These are phyloP conservation scores for Taiozyma sp. DNA, from an alignment of 1,139 yeast species.

Conservation along the genomic window DNA sequence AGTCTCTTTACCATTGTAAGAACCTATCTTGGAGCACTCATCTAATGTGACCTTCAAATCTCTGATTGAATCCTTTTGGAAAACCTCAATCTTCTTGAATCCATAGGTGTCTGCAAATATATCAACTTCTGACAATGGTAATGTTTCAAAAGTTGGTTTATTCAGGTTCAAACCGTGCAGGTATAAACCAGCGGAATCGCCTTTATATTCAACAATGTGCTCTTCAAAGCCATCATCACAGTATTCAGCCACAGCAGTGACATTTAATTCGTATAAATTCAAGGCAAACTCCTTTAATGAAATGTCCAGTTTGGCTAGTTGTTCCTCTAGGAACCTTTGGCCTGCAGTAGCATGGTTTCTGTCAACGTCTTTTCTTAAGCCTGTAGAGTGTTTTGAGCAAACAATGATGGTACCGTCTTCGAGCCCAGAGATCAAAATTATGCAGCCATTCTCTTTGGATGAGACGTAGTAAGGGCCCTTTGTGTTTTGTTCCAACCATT, in stretches of 20 bases:
- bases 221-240: slow-evolving; percentile 96
- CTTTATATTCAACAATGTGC: slow-evolving; percentile 75
- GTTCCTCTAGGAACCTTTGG: slow-evolving; percentile 48
- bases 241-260: slow-evolving; percentile 87
- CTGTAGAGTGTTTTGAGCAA: slow-evolving; percentile 88
- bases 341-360: slow-evolving; percentile 79
- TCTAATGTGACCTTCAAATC: slow-evolving; percentile 48
- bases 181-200: slow-evolving; percentile 71
- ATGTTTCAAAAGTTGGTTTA: slow-evolving; percentile 55
- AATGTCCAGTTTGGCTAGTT: slow-evolving; percentile 38
- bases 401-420: slow-evolving; percentile 69
- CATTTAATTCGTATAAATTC: slow-evolving; percentile 41
- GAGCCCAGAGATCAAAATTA: slow-evolving; percentile 74
- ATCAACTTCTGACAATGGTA: slow-evolving; percentile 53
- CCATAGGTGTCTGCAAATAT: slow-evolving; percentile 68
- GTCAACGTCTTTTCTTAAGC: slow-evolving; percentile 46
- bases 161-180: slow-evolving; percentile 84
- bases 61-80: slow-evolving; percentile 33
- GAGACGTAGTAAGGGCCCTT: slow-evolving; percentile 78
- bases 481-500: slow-evolving; percentile 40
- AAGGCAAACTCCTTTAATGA: slow-evolving; percentile 48
- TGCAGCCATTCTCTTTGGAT: slow-evolving; percentile 91
- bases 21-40: slow-evolving; percentile 59
- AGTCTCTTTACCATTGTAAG: slow-evolving; percentile 63
- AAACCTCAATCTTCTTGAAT: slow-evolving; percentile 50